Conservation (phyloP, 2,329 filamentous ascomycete species). For the Cladosporium velox region DNA sequence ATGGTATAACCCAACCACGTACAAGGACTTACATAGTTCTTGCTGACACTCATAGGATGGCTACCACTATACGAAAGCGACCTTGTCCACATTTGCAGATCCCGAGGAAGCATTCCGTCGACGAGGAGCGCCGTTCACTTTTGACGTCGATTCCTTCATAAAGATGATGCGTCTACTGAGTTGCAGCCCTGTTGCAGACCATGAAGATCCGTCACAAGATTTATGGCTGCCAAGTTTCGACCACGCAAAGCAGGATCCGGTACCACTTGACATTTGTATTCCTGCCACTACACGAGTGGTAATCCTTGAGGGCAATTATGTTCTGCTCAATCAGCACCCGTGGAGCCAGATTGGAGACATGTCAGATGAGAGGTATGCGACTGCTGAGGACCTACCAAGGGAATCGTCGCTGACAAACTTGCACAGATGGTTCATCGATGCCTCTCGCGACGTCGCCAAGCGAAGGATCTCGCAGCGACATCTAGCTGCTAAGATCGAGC, state of each 20-base stretch:
- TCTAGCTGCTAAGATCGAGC: slow-evolving; percentile 15
- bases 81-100: slow-evolving; percentile 80
- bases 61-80: slow-evolving; percentile 82
- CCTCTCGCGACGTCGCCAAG: slow-evolving; percentile 17
- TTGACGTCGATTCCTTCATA: slow-evolving; percentile 69
- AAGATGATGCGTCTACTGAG: neutral
- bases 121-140: slow-evolving; percentile 92
- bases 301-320: neutral
- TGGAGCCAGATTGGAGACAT: neutral
- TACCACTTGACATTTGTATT: slow-evolving; percentile 67
- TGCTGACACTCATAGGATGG: slow-evolving; percentile 63
- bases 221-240: slow-evolving; percentile 79
- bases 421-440: neutral
- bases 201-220: slow-evolving; percentile 42
- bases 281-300: slow-evolving; percentile 60
- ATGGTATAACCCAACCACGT: neutral
- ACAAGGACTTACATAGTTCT: neutral
- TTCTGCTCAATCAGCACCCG: neutral
- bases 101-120: slow-evolving; percentile 73
- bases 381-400: neutral
- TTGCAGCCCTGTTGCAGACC: slow-evolving; percentile 48
- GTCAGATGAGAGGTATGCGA: neutral
- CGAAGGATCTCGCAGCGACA: slow-evolving; percentile 4
- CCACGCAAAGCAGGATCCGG: slow-evolving; percentile 77
- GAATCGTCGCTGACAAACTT: neutral